Conservation (phyloP, 495 filamentous ascomycete species). For the Pyrenula aspistea region DNA sequence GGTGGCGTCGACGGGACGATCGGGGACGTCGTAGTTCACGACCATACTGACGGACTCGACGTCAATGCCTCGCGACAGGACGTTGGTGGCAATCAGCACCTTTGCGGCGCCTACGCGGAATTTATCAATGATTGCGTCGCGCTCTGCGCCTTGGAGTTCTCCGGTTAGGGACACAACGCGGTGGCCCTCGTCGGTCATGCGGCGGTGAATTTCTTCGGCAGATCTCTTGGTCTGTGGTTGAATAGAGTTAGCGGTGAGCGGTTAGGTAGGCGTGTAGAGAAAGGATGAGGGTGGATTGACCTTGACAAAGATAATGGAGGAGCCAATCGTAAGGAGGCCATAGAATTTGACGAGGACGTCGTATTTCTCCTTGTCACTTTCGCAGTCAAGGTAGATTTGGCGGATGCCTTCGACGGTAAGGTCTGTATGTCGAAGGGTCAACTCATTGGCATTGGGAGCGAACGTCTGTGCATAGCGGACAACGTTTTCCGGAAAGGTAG, state of each 20-base stretch:
- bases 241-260: conserved; percentile 13
- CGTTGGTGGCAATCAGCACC: conserved; percentile 98
- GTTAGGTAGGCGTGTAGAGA: not conserved
- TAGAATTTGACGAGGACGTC: conserved; percentile 80
- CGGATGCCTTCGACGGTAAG: conserved; percentile 94
- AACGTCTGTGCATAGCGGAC: conserved; percentile 66
- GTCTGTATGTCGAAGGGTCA: conserved; percentile 79
- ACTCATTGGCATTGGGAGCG: conserved; percentile 73
- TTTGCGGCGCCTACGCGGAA: conserved; percentile 82
- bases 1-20: conserved; percentile 35
- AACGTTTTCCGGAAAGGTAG: conserved; percentile 84
- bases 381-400: conserved; percentile 91
- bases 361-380: conserved; percentile 71
- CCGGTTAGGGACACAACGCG: conserved; percentile 80
- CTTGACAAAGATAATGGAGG: conserved; percentile 94
- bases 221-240: conserved; percentile 57
- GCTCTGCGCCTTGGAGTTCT: conserved; percentile 67
- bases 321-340: conserved; percentile 86
- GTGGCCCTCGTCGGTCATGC: conserved; percentile 82
- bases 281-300: conserved; percentile 39
- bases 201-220: conserved; percentile 67
- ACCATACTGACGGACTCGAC: conserved; percentile 95
- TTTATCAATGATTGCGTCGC: conserved; percentile 74
- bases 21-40: conserved; percentile 81
- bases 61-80: conserved; percentile 93